Conservation (phyloP, 257 asterid genomes). For the Capsicum baccatum region DNA sequence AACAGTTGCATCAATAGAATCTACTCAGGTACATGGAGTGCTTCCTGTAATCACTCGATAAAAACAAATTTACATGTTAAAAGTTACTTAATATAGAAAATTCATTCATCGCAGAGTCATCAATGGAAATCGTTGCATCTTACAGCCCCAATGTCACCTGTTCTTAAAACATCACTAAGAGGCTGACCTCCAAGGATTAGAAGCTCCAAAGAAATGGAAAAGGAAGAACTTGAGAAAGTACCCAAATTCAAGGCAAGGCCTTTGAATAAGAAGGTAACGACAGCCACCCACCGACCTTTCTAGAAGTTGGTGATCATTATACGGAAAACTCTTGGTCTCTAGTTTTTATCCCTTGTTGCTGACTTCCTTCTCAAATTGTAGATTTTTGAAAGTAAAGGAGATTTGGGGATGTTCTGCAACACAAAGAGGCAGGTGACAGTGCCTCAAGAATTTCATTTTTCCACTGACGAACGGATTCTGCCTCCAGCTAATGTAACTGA, state of each 20-base stretch:
- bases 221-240: constrained; percentile 71
- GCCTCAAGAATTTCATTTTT: constrained; percentile 89
- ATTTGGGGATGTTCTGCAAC: no score
- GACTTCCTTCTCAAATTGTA: no score
- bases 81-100: constrained; percentile 6
- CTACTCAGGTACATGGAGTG: constrained; percentile 50
- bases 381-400: no score
- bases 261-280: no score
- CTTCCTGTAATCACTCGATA: neutral
- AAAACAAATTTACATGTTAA: no score
- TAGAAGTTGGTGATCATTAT: neutral
- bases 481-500: constrained; percentile 70
- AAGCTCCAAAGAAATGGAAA: constrained; percentile 71
- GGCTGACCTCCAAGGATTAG: constrained; percentile 82
- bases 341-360: no score
- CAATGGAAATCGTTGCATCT: constrained; percentile 65
- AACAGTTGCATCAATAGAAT: constrained; percentile 65
- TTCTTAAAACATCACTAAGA: no score
- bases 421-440: constrained; percentile 77
- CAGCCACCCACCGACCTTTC: no score
- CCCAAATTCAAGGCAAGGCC: constrained; percentile 94
- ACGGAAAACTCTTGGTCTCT: no score
- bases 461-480: constrained; percentile 80
- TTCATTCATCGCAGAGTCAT: constrained; percentile 54
- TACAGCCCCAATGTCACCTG: no score